Conservation (phyloP, 345 rosid species). For the Chamaenerion angustifolium region DNA sequence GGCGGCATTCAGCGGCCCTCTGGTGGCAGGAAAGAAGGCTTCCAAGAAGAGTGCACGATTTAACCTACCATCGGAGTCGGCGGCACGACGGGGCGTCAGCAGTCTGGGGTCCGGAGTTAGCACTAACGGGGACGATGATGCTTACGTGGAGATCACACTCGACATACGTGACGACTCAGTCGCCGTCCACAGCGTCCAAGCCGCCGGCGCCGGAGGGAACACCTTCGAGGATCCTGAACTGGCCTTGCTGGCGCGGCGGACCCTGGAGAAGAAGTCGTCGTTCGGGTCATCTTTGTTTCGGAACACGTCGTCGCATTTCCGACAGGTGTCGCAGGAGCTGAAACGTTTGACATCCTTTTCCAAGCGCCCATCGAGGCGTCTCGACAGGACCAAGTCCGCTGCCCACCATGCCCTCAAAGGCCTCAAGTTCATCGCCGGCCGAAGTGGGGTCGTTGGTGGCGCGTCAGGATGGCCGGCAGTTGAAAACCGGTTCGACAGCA, state of each 20-base stretch:
- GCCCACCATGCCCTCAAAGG: slow-evolving; percentile 59
- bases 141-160: slow-evolving; percentile 47
- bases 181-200: slow-evolving; percentile 24
- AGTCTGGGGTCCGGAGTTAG: too few species aligned
- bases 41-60: slow-evolving; percentile 82
- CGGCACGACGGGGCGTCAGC: too few species aligned
- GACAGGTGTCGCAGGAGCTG: slow-evolving; percentile 49
- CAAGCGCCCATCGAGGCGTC: slow-evolving; percentile 5
- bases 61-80: slow-evolving; percentile 24
- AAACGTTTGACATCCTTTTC: slow-evolving; percentile 26
- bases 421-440: slow-evolving; percentile 41
- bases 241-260: slow-evolving; percentile 22
- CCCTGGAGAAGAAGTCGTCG: slow-evolving; percentile 23
- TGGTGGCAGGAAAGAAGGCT: slow-evolving; percentile 29
- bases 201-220: slow-evolving; percentile 13
- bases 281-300: slow-evolving; percentile 22
- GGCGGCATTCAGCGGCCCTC: slow-evolving; percentile 49
- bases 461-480: slow-evolving; percentile 47
- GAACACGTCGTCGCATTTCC: slow-evolving; percentile 13
- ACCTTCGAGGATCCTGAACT: slow-evolving; percentile 18
- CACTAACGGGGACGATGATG: slow-evolving; percentile 8
- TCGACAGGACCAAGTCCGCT: slow-evolving; percentile 49
- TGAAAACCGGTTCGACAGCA: slow-evolving; percentile 37
- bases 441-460: slow-evolving; percentile 14
- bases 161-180: slow-evolving; percentile 33